These are phyloP conservation scores for Neostapfia colusana DNA, from an alignment of 176 grass and related monocot genomes.

Conservation along the genomic window DNA sequence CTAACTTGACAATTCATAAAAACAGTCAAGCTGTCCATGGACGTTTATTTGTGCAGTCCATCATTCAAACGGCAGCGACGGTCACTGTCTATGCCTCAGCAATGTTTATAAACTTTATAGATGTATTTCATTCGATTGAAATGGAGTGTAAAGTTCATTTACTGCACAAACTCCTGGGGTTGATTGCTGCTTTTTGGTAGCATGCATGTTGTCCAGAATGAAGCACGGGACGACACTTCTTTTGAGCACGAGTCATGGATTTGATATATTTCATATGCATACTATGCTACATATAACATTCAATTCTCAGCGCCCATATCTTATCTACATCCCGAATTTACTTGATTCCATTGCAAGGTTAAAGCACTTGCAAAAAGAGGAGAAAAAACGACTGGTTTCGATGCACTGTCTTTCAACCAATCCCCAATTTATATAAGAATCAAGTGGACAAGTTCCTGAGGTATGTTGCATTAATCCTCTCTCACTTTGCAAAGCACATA, in stretches of 20 bases:
- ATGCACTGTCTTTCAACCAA: conserved; percentile 29
- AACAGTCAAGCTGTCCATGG: conserved; percentile 63
- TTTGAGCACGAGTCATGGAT: background rate
- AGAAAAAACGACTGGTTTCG: conserved; percentile 9
- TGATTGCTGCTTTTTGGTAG: background rate
- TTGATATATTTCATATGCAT: background rate
- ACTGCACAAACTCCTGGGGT: conserved; percentile 1
- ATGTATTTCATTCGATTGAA: conserved; percentile 40
- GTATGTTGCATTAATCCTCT: conserved; percentile 22
- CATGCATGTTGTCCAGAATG: background rate
- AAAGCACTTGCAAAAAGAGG: conserved; percentile 15
- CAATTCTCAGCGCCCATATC: conserved; percentile 14
- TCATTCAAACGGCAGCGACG: conserved; percentile 45
- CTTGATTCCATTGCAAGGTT: conserved; percentile 27
- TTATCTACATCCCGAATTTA: conserved; percentile 33
- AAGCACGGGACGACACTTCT: background rate
- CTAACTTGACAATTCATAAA: conserved; percentile 67
- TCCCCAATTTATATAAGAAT: conserved; percentile 46
- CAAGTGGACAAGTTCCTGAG: conserved; percentile 22
- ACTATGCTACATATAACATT: conserved; percentile 7
- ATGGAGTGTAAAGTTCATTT: conserved; percentile 41
- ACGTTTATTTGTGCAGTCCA: conserved; percentile 62
- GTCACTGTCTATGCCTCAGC: conserved; percentile 43
- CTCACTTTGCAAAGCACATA: conserved; percentile 73
- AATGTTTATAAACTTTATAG: conserved; percentile 37